Conservation (phyloP, 2,329 filamentous ascomycete genomes). For the Exophiala alcalophila region DNA sequence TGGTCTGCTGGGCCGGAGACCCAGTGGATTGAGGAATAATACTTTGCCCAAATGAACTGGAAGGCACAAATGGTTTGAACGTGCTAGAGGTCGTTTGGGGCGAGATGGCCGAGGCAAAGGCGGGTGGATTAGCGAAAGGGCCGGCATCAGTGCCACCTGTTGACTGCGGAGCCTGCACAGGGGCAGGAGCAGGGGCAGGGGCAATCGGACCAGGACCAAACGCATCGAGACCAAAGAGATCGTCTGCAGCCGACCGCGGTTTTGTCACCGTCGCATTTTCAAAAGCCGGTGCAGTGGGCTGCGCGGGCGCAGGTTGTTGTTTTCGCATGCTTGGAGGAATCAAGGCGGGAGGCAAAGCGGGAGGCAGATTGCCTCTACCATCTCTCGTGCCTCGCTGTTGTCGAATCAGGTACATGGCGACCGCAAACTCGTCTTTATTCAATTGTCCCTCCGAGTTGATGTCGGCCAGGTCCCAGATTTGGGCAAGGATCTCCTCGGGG, state of each 20-base stretch:
- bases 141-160: slow-evolving; percentile 66
- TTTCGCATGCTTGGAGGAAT: slow-evolving; percentile 81
- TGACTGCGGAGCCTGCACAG: slow-evolving; percentile 61
- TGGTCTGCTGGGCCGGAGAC: slow-evolving; percentile 43
- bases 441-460: slow-evolving; percentile 86
- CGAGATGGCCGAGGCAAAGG: slow-evolving; percentile 20
- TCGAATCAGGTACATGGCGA: slow-evolving; percentile 95
- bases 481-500: slow-evolving; percentile 81
- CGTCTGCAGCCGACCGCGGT: slow-evolving; percentile 82
- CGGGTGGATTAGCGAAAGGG: slow-evolving; percentile 55
- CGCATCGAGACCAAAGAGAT: slow-evolving; percentile 88
- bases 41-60: slow-evolving; percentile 85
- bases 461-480: slow-evolving; percentile 96
- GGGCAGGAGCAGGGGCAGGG: slow-evolving; percentile 42
- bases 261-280: slow-evolving; percentile 45
- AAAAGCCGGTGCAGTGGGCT: slow-evolving; percentile 45
- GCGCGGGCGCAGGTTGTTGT: slow-evolving; percentile 41
- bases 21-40: slow-evolving; percentile 76
- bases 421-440: slow-evolving; percentile 86
- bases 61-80: slow-evolving; percentile 90
- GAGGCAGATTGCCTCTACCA: slow-evolving; percentile 61
- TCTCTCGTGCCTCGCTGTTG: slow-evolving; percentile 76
- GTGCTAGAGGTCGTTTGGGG: slow-evolving; percentile 41
- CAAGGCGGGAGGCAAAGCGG: slow-evolving; percentile 73
- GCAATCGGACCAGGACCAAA: slow-evolving; percentile 51